Evolutionary conservation across 371 early-diverging fungal genomes (phyloP).

Genomic region (Mortierella sp.): DNA sequence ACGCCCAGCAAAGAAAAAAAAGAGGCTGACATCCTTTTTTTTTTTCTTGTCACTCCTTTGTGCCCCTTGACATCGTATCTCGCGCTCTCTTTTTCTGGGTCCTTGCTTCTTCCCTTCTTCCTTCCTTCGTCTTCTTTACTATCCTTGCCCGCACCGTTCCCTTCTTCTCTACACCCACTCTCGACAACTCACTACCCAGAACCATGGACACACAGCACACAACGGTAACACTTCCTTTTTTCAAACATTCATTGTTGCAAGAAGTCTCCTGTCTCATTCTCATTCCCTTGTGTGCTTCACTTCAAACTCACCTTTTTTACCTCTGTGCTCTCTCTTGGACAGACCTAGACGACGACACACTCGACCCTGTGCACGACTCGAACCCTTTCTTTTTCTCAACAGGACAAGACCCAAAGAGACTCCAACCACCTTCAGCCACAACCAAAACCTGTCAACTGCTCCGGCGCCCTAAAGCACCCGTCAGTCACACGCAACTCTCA

Average conservation of each 20-base stretch:
- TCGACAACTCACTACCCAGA: neutral
- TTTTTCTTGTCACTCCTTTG: neutral
- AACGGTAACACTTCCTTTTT: neutral
- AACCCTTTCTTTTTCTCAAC: neutral
- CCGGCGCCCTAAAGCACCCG: neutral
- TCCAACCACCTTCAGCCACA: neutral
- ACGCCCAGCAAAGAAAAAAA: neutral
- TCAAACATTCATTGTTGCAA: neutral
- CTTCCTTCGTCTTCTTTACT: neutral
- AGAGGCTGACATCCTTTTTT: neutral
- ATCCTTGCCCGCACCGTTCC: neutral
- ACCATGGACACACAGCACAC: neutral
- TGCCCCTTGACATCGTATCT: neutral
- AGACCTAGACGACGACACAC: neutral
- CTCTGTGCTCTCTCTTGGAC: neutral
- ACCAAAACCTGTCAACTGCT: neutral
- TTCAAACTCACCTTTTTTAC: neutral
- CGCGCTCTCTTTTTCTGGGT: neutral
- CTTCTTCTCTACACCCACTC: neutral
- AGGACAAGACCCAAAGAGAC: neutral
- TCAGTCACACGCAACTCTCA: neutral
- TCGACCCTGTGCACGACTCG: neutral
- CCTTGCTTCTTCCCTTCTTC: neutral
- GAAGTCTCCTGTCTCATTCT: neutral
- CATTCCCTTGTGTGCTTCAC: neutral